These are phyloP conservation scores for Fusarium sp. DNA, from an alignment of 2,329 filamentous ascomycete species.

Conservation along the genomic window DNA sequence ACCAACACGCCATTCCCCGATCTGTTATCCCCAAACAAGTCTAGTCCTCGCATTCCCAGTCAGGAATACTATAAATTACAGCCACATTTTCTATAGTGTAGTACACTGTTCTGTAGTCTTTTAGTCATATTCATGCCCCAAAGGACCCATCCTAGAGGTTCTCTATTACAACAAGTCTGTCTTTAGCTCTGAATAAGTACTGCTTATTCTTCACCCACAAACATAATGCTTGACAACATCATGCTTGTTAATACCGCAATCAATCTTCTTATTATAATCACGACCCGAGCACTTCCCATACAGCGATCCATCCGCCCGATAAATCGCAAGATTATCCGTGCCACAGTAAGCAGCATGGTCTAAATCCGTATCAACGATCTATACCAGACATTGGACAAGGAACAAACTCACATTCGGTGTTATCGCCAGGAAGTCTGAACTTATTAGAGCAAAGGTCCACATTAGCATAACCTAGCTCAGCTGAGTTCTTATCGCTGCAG, in stretches of 20 bases:
- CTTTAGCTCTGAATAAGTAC: too few relatives aligned
- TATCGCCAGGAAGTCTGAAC: not conserved
- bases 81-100: too few relatives aligned
- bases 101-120: too few relatives aligned
- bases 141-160: too few relatives aligned
- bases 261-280: not conserved
- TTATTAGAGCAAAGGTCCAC: not conserved
- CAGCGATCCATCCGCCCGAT: not conserved
- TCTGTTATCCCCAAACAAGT: too few relatives aligned
- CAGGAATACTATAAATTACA: too few relatives aligned
- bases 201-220: too few relatives aligned
- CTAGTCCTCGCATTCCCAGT: too few relatives aligned
- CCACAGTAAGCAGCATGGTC: not conserved
- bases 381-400: accelerated
- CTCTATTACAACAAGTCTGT: too few relatives aligned
- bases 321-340: accelerated
- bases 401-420: not conserved
- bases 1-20: too few relatives aligned
- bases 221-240: not conserved
- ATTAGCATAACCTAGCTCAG: not conserved
- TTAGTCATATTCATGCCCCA: too few relatives aligned
- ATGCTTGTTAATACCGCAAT: not conserved
- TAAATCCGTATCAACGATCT: accelerated
- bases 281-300: not conserved
- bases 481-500: not conserved